Evolutionary conservation across 108 stramenopile species (phyloP).

Genomic region (Aureococcus anophagefferens): DNA sequence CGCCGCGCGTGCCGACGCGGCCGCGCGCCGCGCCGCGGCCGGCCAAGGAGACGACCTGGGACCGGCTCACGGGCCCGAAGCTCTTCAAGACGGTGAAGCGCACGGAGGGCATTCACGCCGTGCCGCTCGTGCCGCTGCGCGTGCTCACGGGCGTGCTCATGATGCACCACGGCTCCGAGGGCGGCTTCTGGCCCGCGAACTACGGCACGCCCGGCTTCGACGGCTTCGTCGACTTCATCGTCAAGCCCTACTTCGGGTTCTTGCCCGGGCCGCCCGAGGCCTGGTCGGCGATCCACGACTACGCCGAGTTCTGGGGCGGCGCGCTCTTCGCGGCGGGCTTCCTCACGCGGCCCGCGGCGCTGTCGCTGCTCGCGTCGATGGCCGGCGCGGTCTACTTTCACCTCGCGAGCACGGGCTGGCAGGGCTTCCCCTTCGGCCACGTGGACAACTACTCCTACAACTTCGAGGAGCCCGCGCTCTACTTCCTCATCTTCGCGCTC

Average conservation of each 20-base stretch:
- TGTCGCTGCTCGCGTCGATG: constrained; percentile 39
- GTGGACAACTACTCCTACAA: constrained; percentile 44
- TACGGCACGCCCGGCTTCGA: constrained; percentile 37
- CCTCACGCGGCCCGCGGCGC: constrained; percentile 42
- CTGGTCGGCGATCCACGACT: constrained; percentile 43
- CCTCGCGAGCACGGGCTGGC: constrained; percentile 24
- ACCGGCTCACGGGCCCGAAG: constrained; percentile 44
- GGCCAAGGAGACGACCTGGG: constrained; percentile 36
- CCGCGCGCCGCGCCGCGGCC: too few species aligned
- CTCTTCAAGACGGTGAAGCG: constrained; percentile 46
- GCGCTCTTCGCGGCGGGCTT: constrained; percentile 37
- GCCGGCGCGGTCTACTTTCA: constrained; percentile 42
- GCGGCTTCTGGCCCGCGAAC: constrained; percentile 19
- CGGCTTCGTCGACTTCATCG: constrained; percentile 37
- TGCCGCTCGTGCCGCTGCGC: constrained; percentile 35
- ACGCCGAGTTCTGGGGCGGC: constrained; percentile 39
- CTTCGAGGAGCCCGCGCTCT: constrained; percentile 43
- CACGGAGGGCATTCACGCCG: constrained; percentile 41
- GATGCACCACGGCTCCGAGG: constrained; percentile 48
- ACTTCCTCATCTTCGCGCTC: constrained; percentile 33
- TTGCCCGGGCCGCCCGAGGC: constrained; percentile 31
- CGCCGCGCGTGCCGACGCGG: too few species aligned
- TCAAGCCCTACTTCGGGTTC: constrained; percentile 37
- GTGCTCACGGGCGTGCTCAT: constrained; percentile 39
- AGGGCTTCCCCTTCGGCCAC: constrained; percentile 43